These are phyloP conservation scores for Chaetomium tenue DNA, from an alignment of 495 filamentous ascomycete species.

Conservation along the genomic window DNA sequence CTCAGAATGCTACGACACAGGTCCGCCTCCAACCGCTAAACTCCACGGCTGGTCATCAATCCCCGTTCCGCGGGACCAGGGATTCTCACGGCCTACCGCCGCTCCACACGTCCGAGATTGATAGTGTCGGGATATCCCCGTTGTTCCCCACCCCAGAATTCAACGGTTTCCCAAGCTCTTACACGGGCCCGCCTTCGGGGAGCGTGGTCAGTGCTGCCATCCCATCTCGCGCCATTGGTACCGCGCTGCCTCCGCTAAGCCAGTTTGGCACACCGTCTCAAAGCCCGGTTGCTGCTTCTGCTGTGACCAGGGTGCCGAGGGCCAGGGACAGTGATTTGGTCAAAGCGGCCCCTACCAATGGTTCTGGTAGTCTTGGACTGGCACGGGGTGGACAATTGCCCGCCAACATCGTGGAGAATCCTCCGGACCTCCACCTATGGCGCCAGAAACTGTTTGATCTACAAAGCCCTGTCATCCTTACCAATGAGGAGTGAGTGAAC, in stretches of 20 bases:
- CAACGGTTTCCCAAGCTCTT: neutral
- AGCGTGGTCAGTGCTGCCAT: neutral
- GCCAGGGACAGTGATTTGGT: neutral
- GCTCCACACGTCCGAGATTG: neutral
- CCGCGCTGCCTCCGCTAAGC: neutral
- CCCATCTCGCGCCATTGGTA: neutral
- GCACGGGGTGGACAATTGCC: neutral
- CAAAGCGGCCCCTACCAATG: neutral
- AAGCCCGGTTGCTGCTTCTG: too few species aligned
- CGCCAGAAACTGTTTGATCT: conserved; percentile 74
- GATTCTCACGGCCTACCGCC: neutral
- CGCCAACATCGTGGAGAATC: neutral
- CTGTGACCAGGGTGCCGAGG: neutral
- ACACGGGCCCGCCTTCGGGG: neutral
- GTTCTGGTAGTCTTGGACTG: neutral
- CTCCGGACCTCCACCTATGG: conserved; percentile 69
- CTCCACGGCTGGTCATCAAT: conserved; percentile 5
- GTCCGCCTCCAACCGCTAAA: neutral
- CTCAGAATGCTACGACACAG: neutral
- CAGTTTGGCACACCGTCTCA: neutral
- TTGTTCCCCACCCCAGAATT: neutral
- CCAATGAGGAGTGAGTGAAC: conserved; percentile 68
- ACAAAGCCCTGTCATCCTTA: conserved; percentile 69
- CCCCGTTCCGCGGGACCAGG: neutral
- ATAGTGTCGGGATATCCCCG: neutral